phyloP scores from a whole-genome alignment of 192 early-diverging fungal genomes.

The Umbelopsis ramanniana region DNA sequence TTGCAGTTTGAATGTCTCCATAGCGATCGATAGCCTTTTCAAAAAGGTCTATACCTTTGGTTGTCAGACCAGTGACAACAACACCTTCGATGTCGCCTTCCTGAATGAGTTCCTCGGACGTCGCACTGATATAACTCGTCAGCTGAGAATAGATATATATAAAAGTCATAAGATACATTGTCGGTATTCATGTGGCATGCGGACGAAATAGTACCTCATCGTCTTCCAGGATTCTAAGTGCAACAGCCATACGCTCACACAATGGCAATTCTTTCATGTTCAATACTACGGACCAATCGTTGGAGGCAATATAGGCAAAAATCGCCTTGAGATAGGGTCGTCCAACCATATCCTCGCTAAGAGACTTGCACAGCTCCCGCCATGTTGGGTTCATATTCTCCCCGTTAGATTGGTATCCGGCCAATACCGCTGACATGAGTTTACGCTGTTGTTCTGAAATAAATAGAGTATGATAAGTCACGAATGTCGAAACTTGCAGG shows the following conservation, averaged over 20 bases:
- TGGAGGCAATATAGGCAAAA: slow-evolving; percentile 84
- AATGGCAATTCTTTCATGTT: slow-evolving; percentile 74
- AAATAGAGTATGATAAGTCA: background rate
- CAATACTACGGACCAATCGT: slow-evolving; percentile 81
- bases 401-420: slow-evolving; percentile 54
- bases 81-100: slow-evolving; percentile 83
- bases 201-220: slow-evolving; percentile 55
- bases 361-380: slow-evolving; percentile 62
- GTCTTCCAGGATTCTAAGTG: slow-evolving; percentile 85
- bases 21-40: slow-evolving; percentile 82
- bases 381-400: slow-evolving; percentile 46
- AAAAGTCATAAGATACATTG: background rate
- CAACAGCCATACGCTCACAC: slow-evolving; percentile 80
- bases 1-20: slow-evolving; percentile 91
- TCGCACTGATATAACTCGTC: slow-evolving; percentile 60
- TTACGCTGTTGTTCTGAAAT: slow-evolving; percentile 73
- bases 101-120: slow-evolving; percentile 55
- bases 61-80: slow-evolving; percentile 79
- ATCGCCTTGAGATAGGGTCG: slow-evolving; percentile 84
- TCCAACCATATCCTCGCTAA: slow-evolving; percentile 62
- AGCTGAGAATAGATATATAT: slow-evolving; percentile 38
- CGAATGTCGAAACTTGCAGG: background rate
- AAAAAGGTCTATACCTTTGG: slow-evolving; percentile 71
- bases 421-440: slow-evolving; percentile 79
- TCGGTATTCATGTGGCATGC: background rate